Evolutionary conservation across 192 early-diverging fungal genomes (phyloP).

Genomic region (Mortierella claussenii): DNA sequence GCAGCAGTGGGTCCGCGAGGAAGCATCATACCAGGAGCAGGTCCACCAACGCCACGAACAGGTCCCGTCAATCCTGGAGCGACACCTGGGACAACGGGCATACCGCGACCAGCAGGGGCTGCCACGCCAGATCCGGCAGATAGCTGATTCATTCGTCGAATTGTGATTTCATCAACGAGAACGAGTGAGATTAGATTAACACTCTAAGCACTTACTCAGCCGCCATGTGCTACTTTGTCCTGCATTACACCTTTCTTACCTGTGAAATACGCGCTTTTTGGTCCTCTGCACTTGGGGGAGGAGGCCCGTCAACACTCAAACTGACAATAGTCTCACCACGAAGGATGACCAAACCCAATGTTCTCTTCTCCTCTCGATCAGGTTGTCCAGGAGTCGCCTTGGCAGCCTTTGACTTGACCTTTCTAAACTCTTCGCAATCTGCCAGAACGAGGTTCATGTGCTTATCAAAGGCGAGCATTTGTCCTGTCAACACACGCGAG

Average conservation of each 20-base stretch:
- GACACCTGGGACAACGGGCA: slow-evolving; percentile 65
- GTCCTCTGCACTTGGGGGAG: slow-evolving; percentile 74
- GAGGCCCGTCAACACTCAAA: slow-evolving; percentile 91
- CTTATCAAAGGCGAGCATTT: slow-evolving; percentile 99
- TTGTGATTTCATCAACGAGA: too few species aligned
- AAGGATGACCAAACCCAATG: slow-evolving; percentile 94
- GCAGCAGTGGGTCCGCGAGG: slow-evolving; percentile 76
- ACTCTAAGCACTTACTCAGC: too few species aligned
- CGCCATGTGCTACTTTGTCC: too few species aligned
- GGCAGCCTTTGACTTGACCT: slow-evolving; percentile 80
- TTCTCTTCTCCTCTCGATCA: slow-evolving; percentile 86
- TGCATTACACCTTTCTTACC: too few species aligned
- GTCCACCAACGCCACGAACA: slow-evolving; percentile 96
- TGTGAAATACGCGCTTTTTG: slow-evolving; percentile 59
- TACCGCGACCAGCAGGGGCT: slow-evolving; percentile 60
- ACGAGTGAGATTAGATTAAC: too few species aligned
- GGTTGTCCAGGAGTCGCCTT: slow-evolving; percentile 55
- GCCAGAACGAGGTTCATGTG: slow-evolving; percentile 99
- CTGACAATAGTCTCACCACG: slow-evolving; percentile 94
- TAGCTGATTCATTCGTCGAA: too few species aligned
- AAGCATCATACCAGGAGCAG: slow-evolving; percentile 89
- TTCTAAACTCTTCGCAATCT: slow-evolving; percentile 97
- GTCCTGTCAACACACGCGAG: slow-evolving; percentile 91
- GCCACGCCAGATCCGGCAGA: slow-evolving; percentile 31
- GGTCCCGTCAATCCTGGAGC: slow-evolving; percentile 83